Percentiles rank a stretch among this genome's conserved stretches.
phyloP scores from a whole-genome alignment of 345 rosid genomes.

The Populus nigra region DNA sequence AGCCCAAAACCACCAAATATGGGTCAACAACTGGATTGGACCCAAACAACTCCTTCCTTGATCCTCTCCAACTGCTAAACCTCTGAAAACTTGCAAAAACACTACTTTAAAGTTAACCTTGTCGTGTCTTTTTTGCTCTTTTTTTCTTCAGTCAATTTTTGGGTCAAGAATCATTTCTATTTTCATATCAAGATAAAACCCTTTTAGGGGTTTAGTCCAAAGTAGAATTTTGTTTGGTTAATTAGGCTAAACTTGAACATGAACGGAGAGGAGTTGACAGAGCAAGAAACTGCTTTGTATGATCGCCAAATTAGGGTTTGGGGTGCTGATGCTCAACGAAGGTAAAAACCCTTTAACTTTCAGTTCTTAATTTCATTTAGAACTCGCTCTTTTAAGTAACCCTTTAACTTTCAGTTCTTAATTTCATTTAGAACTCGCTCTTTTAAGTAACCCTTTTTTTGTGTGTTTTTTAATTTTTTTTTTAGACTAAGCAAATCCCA shows the following conservation, averaged over 20 bases:
- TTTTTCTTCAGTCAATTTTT: not conserved
- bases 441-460: not conserved
- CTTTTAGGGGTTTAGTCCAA: not conserved
- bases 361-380: not conserved
- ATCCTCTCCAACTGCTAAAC: not conserved
- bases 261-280: slow-evolving; percentile 92
- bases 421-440: not conserved
- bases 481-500: slow-evolving; percentile 75
- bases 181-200: not conserved
- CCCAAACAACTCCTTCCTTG: not conserved
- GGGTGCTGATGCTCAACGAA: slow-evolving; percentile 96
- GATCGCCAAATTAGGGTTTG: slow-evolving; percentile 99
- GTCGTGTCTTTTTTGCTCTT: slow-evolving; percentile 13
- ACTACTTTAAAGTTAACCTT: not conserved
- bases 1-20: not conserved
- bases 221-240: not conserved
- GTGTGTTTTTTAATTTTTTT: not conserved
- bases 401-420: not conserved
- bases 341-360: slow-evolving; percentile 34
- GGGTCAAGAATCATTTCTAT: not conserved
- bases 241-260: slow-evolving; percentile 34
- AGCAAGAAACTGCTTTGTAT: slow-evolving; percentile 91
- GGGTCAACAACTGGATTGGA: not conserved
- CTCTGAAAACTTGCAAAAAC: not conserved
- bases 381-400: not conserved